Evolutionary conservation across 2,329 filamentous ascomycete species (phyloP), one percentile per base, ranked within the genome.

Genomic region (Diaporthe sp.): DNA sequence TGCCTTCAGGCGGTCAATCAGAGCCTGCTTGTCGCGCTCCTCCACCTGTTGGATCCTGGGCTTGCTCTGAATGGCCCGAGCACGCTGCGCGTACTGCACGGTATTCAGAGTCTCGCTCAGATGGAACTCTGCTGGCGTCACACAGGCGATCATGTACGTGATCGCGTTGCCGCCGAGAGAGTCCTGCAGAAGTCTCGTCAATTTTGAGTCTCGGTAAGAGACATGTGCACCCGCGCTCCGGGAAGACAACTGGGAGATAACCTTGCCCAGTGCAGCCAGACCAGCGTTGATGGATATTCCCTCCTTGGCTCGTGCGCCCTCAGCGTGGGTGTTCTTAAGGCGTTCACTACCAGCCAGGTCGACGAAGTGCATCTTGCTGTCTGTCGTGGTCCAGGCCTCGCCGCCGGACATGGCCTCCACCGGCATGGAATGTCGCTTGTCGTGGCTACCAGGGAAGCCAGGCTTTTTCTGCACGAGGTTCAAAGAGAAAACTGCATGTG

Each of bases 81-180:
- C 97, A 77, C 97, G 92, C 85, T 98, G 97, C 9, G 97, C 97
- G 84, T 99, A 99, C 82, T 98, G 94, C 30, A 99, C 94, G 0
- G 97, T 99, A 82, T 99, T 99, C 73, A 99, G 87, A 0, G 97
- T 98, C 85, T 99, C 97, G 85, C 96, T 98, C 58, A 99, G 87
- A 82, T 99, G 97, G 81, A 99, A 99, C 82, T 98, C 96, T 19
- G 96, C 95, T 0, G 96, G 96, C 1, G 96, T 99, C 39, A 99
- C 96, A 84, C 97, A 99, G 12, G 97, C 97, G 85, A 99, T 97
- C 97, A 99, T 98, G 85, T 98, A 99, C 0, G 97, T 99, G 81
- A 98, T 97, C 47, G 97, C 97, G 81, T 97, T 98, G 6, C 97
- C 97, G 73, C 97, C 97, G 7, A 99, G 88, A 0, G 97, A 99